phyloP scores from a whole-genome alignment of 352 stramenopile species.

The Phytopythium boreale region DNA sequence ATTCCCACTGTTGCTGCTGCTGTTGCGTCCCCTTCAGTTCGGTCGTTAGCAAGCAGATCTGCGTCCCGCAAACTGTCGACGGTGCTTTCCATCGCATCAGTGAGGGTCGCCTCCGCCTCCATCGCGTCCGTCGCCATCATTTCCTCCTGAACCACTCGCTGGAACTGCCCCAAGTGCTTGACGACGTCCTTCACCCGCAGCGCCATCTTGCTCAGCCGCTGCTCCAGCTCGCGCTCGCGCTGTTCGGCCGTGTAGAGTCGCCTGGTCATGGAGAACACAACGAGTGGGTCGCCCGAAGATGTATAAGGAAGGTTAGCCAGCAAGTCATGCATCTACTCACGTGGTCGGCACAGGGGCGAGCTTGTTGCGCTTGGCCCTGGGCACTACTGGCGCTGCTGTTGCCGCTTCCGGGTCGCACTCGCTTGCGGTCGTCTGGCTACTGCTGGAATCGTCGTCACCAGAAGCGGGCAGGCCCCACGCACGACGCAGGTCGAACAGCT shows the following conservation, averaged over 20 bases:
- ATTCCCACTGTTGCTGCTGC: neutral
- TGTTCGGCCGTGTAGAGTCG: conserved; percentile 36
- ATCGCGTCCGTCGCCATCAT: conserved; percentile 7
- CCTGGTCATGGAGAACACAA: conserved; percentile 9
- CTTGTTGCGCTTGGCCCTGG: neutral
- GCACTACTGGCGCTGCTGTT: neutral
- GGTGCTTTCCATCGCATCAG: neutral
- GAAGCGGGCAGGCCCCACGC: conserved; percentile 40
- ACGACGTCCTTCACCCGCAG: conserved; percentile 31
- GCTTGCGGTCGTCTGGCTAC: neutral
- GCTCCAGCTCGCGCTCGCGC: conserved; percentile 40
- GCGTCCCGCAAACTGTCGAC: neutral
- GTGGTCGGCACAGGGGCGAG: neutral
- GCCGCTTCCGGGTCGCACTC: neutral
- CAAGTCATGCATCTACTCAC: neutral
- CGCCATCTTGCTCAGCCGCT: conserved; percentile 31
- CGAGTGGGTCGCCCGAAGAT: neutral
- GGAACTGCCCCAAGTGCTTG: conserved; percentile 33
- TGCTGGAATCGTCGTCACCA: neutral
- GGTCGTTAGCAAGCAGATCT: neutral
- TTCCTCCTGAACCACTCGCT: conserved; percentile 31
- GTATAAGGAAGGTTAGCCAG: neutral
- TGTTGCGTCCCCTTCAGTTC: neutral
- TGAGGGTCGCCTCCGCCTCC: neutral
- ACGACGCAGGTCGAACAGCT: conserved; percentile 46